Base-by-base conservation (phyloP, 2,329 filamentous ascomycete species). In the Penicillium sp. region DNA sequence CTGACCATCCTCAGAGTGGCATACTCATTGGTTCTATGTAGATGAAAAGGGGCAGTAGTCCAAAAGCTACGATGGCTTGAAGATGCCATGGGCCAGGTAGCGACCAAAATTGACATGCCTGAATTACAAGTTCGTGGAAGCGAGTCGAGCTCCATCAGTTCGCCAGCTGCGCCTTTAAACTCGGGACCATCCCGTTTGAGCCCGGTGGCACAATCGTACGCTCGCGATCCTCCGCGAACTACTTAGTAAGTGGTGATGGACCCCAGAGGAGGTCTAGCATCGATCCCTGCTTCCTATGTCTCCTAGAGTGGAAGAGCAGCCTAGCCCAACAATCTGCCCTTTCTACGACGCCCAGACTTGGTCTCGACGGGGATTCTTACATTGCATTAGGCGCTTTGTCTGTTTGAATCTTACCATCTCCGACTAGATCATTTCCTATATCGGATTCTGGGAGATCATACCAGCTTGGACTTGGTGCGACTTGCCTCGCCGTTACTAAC, bases 341-440 rank as follows among this genome's bases (percentile, higher is more conserved):
- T 8, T 4, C 43, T 59, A 22, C 51, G 55, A 25, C 51, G 47
- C 9, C 54, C 54, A 14, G 78, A 80, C 57, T 73, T 80, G 55
- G 77, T 80, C 41, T 76, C 77, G 0, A 69, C 70, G 29, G 78
- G 78, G 1, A 56, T 77, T 1, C 59, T 81, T 18, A 72, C 69
- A 20, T 49, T 75, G 4, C 71, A 76, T 44, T 74, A 77, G 44
- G 78, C 77, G 6, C 71, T 76, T 26, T 64, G 68, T 15, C 64
- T 80, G 2, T 72, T 78, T 22, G 65, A 69, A 18, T 67, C 75
- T 23, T 81, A 78, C 56, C 60, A 77, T 6, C 69, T 70, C 26
- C 72, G 77, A 40, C 72, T 80, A 31, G 78, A 79, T 61, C 76
- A 76, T 22, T 80, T 78, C 53, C 71, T 79, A 8, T 54, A 54